Conservation (phyloP, 306 rosid species). For the Citrullus mucosospermus region DNA sequence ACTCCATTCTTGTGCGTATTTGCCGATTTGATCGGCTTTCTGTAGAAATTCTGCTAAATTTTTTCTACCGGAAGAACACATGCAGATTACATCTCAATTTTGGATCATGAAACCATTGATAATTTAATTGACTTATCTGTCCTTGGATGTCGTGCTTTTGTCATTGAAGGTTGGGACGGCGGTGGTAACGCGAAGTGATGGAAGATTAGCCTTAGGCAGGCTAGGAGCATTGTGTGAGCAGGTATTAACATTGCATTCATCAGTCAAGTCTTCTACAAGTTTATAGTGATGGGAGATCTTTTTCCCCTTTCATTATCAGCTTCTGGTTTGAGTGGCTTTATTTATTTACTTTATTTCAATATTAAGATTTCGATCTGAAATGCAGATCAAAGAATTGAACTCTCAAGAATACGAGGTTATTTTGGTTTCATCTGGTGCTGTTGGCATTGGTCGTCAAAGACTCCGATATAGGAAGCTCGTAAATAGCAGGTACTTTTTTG, state of each 20-base stretch:
- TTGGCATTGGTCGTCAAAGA: slow-evolving; percentile 96
- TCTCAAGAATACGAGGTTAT: slow-evolving; percentile 70
- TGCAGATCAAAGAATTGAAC: slow-evolving; percentile 75
- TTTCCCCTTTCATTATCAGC: background rate
- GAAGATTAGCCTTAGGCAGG: slow-evolving; percentile 53
- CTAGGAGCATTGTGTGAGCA: slow-evolving; percentile 87
- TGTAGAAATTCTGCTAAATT: background rate
- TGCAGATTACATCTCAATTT: background rate
- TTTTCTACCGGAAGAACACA: background rate
- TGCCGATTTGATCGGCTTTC: background rate
- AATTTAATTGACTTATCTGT: background rate
- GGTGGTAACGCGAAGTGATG: slow-evolving; percentile 51
- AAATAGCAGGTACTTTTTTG: slow-evolving; percentile 60
- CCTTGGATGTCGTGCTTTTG: background rate
- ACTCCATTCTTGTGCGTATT: background rate
- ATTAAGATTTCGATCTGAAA: slow-evolving; percentile 2
- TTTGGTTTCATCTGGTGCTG: slow-evolving; percentile 97
- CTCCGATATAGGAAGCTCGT: slow-evolving; percentile 67
- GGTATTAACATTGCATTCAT: slow-evolving; percentile 19
- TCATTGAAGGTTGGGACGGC: slow-evolving; percentile 48
- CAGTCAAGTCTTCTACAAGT: background rate
- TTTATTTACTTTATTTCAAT: background rate
- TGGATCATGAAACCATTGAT: background rate
- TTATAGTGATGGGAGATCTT: background rate
- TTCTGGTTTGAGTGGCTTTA: background rate